Evolutionary conservation across 331 rosid species (phyloP), one percentile per base, ranked within the genome.

Genomic region (Saraca asoca): DNA sequence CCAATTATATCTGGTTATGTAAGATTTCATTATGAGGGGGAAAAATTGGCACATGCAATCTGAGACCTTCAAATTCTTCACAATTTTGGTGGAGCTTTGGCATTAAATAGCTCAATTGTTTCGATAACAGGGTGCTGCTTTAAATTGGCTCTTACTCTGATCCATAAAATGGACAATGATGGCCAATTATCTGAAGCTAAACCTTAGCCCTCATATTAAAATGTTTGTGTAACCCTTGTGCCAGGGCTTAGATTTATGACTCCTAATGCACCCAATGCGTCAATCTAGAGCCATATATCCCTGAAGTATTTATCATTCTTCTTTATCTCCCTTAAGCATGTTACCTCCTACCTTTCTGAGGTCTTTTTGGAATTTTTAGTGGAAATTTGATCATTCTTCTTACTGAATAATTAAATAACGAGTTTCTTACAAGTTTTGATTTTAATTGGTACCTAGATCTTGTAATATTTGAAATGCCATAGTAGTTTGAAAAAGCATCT

Each of bases 81-180:
- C 55, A 46, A 51, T 29, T 51, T 51, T 24, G 24, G 41, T 37
- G 64, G 61, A 37, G 34, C 35, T 51, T 39, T 44, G 75, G 62
- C 41, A 42, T 35, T 68, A 53, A 60, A 66, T 31, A 14, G 59
- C 31, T 61, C 41, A 4, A 15, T 44, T 60, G 45, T 67, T 50
- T 66, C n/a, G 33, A 33, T n/a, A 51, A 17, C 42, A 51, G 29
- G 11, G 3, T 20, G 51, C 44, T 60, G 9, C 66, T 53, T 68
- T 31, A 20, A 57, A 45, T 54, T 9, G 61, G 46, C 31, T 75
- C 41, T 44, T 45, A 49, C 9, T 64, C 45, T 55, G 29, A 48
- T 17, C 68, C 31, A 31, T 13, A 49, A 59, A 58, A 74, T 45
- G 46, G 59, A 61, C 58, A 18, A 41, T 66, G 18, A 15, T 44